Conservation (phyloP, 306 rosid genomes). For the Fragaria ananassa region DNA sequence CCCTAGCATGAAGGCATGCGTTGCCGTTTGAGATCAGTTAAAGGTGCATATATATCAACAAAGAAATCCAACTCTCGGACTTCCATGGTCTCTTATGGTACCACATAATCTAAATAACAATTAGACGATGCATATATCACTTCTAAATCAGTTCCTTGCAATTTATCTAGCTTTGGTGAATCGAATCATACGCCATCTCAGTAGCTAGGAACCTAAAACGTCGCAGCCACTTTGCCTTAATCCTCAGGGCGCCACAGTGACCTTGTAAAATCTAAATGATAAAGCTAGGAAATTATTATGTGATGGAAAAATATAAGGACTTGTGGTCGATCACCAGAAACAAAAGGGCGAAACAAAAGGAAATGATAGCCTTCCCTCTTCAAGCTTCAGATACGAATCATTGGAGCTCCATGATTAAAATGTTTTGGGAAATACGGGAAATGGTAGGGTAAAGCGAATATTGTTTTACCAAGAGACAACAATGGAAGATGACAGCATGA, state of each 20-base stretch:
- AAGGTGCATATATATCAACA: not conserved
- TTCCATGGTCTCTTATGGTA: not conserved
- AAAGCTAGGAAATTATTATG: not conserved
- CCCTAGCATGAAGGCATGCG: not conserved
- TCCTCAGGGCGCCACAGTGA: constrained; percentile 23
- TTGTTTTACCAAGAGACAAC: not conserved
- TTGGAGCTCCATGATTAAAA: not conserved
- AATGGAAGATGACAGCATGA: constrained; percentile 2
- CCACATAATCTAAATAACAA: not conserved
- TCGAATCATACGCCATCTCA: not conserved
- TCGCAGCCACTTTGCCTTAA: constrained; percentile 34
- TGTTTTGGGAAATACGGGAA: not conserved
- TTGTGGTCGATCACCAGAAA: not conserved
- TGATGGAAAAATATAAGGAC: not conserved
- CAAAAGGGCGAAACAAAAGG: not conserved
- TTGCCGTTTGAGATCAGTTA: not conserved
- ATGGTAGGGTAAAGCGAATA: constrained; percentile 8
- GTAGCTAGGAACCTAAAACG: constrained; percentile 22
- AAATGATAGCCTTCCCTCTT: not conserved
- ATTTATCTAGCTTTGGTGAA: not conserved
- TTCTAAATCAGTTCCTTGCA: not conserved
- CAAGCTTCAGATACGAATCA: not conserved
- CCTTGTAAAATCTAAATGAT: constrained; percentile 7
- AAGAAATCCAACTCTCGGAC: not conserved
- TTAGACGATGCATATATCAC: not conserved